phyloP scores from a whole-genome alignment of 805 yeast genomes.

The Zygotorulaspora chibaensis region DNA sequence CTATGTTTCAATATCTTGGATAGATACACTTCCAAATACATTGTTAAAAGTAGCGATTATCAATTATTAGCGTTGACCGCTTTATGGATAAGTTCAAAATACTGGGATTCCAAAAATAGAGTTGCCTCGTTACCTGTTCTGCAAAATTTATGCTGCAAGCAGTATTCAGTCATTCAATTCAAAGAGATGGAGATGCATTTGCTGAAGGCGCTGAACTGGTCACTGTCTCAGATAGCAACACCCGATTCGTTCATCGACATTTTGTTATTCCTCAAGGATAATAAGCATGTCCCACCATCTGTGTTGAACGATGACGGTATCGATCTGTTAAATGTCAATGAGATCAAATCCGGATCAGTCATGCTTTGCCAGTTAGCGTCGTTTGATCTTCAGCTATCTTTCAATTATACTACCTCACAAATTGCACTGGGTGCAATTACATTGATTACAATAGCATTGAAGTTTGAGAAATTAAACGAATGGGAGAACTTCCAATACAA shows the following conservation, averaged over 20 bases:
- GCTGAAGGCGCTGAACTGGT: slow-evolving; percentile 61
- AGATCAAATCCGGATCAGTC: slow-evolving; percentile 52
- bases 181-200: slow-evolving; percentile 67
- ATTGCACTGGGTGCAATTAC: slow-evolving; percentile 50
- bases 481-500: slow-evolving; percentile 20
- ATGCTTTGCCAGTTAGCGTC: slow-evolving; percentile 64
- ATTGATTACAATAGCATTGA: slow-evolving; percentile 43
- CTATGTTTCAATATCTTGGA: slow-evolving; percentile 71
- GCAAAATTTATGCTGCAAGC: slow-evolving; percentile 53
- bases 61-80: slow-evolving; percentile 85
- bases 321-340: slow-evolving; percentile 35
- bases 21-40: slow-evolving; percentile 77
- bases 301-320: slow-evolving; percentile 11
- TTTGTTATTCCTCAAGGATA: slow-evolving; percentile 34
- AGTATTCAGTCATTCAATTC: slow-evolving; percentile 52
- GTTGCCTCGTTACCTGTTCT: slow-evolving; percentile 52
- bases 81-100: slow-evolving; percentile 84
- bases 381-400: slow-evolving; percentile 55
- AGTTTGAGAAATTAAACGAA: slow-evolving; percentile 25
- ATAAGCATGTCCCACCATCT: slow-evolving; percentile 10
- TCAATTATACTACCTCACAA: slow-evolving; percentile 43
- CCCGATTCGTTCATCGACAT: slow-evolving; percentile 62
- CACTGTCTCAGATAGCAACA: slow-evolving; percentile 51
- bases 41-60: slow-evolving; percentile 75
- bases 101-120: slow-evolving; percentile 62